A percentile compares a stretch with the other conserved stretches of the same genome.
phyloP scores from a whole-genome alignment of 495 filamentous ascomycete species.

The Jackrogersella minutella region DNA sequence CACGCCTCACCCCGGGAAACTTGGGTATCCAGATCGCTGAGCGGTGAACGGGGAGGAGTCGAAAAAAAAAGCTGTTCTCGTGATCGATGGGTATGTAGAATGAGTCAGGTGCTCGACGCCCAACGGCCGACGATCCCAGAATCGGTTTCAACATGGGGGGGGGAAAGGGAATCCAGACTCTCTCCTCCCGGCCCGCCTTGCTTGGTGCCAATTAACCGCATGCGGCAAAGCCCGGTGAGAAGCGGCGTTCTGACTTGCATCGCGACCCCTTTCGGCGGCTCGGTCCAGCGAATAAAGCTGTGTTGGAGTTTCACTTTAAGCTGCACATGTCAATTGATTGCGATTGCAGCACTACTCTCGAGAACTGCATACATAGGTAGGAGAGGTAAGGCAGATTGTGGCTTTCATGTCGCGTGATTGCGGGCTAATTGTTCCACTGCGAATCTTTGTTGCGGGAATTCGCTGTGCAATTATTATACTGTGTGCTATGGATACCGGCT shows the following conservation, averaged over 20 bases:
- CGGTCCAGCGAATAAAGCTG: background rate
- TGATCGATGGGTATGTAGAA: constrained; percentile 15
- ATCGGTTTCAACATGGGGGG: constrained; percentile 13
- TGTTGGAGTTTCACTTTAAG: constrained; percentile 23
- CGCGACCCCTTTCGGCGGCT: constrained; percentile 5
- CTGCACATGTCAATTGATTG: constrained; percentile 21
- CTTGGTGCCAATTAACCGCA: constrained; percentile 24
- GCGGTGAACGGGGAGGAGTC: constrained; percentile 21
- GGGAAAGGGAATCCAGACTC: constrained; percentile 1
- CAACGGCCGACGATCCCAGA: constrained; percentile 28
- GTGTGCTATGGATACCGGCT: constrained; percentile 3
- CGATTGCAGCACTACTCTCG: too few species aligned
- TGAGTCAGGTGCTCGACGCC: constrained; percentile 35
- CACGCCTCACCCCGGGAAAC: constrained; percentile 11
- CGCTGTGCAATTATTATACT: too few species aligned
- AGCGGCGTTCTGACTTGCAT: constrained; percentile 10
- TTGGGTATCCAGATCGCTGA: constrained; percentile 14
- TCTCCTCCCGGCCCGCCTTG: background rate
- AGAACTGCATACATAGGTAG: background rate
- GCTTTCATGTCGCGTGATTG: background rate
- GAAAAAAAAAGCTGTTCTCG: constrained; percentile 34
- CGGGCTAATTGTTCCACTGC: background rate
- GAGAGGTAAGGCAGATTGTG: constrained; percentile 11
- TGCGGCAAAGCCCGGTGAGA: constrained; percentile 28
- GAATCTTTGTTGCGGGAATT: too few species aligned